Evolutionary conservation across 1,139 yeast species (phyloP).

Genomic region (Nakaseomyces delphensis): DNA sequence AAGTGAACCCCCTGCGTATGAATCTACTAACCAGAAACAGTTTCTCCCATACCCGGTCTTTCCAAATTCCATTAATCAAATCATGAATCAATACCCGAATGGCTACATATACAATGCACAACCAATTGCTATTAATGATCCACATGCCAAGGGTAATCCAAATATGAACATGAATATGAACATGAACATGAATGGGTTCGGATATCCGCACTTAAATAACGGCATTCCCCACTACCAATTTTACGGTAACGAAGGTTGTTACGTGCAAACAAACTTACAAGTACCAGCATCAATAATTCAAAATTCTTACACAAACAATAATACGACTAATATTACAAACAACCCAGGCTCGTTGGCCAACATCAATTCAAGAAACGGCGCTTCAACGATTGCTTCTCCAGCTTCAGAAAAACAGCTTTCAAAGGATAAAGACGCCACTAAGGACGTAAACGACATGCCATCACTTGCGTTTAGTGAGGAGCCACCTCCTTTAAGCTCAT

Average conservation of each 20-base stretch:
- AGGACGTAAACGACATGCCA: background rate
- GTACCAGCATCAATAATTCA: slow-evolving; percentile 3
- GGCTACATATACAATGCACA: background rate
- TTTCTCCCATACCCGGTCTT: background rate
- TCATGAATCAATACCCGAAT: slow-evolving; percentile 1
- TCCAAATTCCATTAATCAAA: background rate
- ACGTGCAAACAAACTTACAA: background rate
- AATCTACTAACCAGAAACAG: background rate
- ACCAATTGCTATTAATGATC: background rate
- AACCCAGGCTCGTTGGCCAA: background rate
- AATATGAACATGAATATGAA: too few species aligned
- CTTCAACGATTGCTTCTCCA: background rate
- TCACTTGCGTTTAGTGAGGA: background rate
- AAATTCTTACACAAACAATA: slow-evolving; percentile 5
- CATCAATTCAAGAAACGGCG: background rate
- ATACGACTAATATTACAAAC: slow-evolving; percentile 3
- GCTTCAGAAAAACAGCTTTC: background rate
- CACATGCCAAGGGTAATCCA: background rate
- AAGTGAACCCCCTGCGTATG: too few species aligned
- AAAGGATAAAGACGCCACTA: background rate
- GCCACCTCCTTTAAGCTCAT: background rate
- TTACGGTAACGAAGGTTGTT: background rate
- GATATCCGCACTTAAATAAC: background rate
- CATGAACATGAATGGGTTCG: background rate
- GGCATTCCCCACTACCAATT: slow-evolving; percentile 2